Conservation (phyloP, 2,329 filamentous ascomycete species). For the Chaetomiaceae sp. region DNA sequence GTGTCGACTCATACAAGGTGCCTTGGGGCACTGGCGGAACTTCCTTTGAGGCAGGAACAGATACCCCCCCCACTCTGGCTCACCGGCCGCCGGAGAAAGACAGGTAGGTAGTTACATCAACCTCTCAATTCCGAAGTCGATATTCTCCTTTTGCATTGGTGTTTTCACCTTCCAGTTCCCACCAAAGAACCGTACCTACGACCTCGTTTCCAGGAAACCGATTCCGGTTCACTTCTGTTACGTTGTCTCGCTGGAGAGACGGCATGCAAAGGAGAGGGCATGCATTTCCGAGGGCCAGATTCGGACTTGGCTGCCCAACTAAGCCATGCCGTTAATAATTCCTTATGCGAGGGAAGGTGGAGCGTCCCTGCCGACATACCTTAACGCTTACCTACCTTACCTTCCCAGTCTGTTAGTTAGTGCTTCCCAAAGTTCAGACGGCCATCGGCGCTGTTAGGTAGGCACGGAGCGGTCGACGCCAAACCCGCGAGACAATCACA, state of each 20-base stretch:
- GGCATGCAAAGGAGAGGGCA: not conserved
- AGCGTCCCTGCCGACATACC: conserved; percentile 3
- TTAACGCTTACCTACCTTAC: too few species aligned
- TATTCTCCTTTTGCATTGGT: too few species aligned
- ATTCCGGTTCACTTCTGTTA: not conserved
- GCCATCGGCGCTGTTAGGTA: not conserved
- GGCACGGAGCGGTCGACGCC: too few species aligned
- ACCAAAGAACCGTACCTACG: too few species aligned
- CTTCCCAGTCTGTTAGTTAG: not conserved
- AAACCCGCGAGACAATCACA: not conserved
- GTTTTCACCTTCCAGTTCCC: not conserved
- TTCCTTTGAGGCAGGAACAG: too few species aligned
- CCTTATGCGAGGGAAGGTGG: not conserved
- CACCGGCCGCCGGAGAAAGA: too few species aligned
- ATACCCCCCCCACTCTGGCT: too few species aligned
- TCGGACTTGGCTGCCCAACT: not conserved
- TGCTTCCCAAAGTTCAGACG: not conserved
- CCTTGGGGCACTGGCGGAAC: too few species aligned
- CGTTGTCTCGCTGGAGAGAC: not conserved
- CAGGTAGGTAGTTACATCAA: too few species aligned
- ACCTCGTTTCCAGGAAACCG: not conserved
- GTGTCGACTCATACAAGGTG: too few species aligned
- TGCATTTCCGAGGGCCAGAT: not conserved
- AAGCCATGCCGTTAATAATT: not conserved
- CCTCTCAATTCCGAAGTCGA: too few species aligned